Evolutionary conservation across 2,329 filamentous ascomycete species (phyloP).

Genomic region (Trichoderma endophyticum): DNA sequence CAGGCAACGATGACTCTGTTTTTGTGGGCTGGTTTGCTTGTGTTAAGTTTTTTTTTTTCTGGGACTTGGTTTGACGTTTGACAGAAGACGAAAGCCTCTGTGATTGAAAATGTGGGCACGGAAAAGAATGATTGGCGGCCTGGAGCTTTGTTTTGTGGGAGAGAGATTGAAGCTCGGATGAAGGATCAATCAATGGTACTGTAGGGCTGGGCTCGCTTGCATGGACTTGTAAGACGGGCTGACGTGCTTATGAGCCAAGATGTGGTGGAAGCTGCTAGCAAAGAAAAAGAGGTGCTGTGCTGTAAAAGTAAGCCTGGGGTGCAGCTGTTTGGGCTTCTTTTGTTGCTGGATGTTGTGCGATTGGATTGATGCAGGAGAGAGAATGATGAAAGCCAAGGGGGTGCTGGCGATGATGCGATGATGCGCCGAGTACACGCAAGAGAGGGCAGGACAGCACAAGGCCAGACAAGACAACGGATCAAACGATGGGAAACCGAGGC

Average conservation of each 20-base stretch:
- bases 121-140: neutral
- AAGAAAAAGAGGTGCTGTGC: neutral
- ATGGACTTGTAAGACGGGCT: constrained; percentile 12
- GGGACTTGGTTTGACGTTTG: neutral
- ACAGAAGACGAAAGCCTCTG: neutral
- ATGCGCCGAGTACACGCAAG: neutral
- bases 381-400: neutral
- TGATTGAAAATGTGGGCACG: neutral
- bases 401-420: neutral
- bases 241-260: constrained; percentile 14
- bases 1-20: constrained; percentile 15
- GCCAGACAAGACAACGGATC: neutral
- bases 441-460: neutral
- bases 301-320: neutral
- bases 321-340: neutral
- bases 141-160: neutral
- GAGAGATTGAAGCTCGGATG: neutral
- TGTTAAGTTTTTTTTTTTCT: constrained; percentile 3
- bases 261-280: neutral
- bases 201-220: constrained; percentile 15
- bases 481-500: neutral
- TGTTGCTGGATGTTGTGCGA: neutral
- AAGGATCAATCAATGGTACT: neutral
- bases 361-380: neutral
- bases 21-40: constrained; percentile 7